phyloP scores from a whole-genome alignment of 1,139 yeast species.

The Taiozyma onychis region DNA sequence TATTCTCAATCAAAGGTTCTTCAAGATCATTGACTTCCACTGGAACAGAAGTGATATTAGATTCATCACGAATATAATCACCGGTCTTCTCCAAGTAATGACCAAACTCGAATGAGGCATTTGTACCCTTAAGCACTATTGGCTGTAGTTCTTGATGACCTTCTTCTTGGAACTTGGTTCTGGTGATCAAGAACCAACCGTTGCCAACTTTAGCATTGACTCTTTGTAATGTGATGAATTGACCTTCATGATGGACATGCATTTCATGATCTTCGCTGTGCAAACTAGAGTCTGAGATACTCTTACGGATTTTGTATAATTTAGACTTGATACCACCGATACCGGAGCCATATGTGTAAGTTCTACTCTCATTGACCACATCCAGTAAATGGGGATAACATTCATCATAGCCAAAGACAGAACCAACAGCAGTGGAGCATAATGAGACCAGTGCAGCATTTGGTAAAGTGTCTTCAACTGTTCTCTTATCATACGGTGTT shows the following conservation, averaged over 20 bases:
- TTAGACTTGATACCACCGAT: constrained; percentile 65
- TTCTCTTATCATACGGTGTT: constrained; percentile 81
- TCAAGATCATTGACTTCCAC: constrained; percentile 51
- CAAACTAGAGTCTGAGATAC: constrained; percentile 64
- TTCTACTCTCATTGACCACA: constrained; percentile 73
- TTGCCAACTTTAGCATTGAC: constrained; percentile 77
- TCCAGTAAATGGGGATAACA: constrained; percentile 76
- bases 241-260: constrained; percentile 93
- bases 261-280: constrained; percentile 75
- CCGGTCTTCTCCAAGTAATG: constrained; percentile 51
- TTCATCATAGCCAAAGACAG: constrained; percentile 93
- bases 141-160: constrained; percentile 54
- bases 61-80: constrained; percentile 37
- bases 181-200: constrained; percentile 86
- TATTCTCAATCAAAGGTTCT: constrained; percentile 41
- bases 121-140: constrained; percentile 58
- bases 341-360: constrained; percentile 60
- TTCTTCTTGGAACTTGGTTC: constrained; percentile 60
- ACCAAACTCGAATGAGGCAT: constrained; percentile 55
- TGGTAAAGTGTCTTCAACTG: constrained; percentile 90
- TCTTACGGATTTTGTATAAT: constrained; percentile 51
- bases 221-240: constrained; percentile 86
- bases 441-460: constrained; percentile 92
- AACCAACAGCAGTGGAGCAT: constrained; percentile 91
- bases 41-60: constrained; percentile 53